A percentile compares a stretch with the other conserved stretches of the same genome.
Conservation (phyloP, 257 asterid genomes). For the Nicotiana noctiflora region DNA sequence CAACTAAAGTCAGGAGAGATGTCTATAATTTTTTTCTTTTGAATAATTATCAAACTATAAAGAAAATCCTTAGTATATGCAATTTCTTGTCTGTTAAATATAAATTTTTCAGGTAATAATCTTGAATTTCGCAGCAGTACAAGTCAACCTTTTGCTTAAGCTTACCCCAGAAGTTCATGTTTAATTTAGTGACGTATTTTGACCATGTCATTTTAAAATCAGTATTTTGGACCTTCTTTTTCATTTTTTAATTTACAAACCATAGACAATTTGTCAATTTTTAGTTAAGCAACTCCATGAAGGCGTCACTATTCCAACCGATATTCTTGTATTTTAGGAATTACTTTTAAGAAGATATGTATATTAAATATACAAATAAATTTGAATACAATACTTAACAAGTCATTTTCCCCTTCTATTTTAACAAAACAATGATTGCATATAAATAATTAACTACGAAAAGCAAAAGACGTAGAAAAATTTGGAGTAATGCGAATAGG, state of each 20-base stretch:
- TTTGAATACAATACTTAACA: no score
- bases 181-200: no score
- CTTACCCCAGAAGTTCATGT: no score
- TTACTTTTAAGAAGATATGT: neutral
- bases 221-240: neutral
- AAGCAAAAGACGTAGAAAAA: neutral
- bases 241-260: neutral
- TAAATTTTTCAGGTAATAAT: no score
- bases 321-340: neutral
- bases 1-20: no score
- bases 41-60: no score
- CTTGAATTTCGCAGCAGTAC: no score
- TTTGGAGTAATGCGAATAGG: neutral
- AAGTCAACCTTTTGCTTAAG: no score
- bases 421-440: neutral
- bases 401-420: neutral
- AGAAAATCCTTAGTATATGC: no score
- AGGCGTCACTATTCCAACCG: neutral
- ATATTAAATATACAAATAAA: neutral
- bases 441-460: neutral
- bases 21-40: no score
- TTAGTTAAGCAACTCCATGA: neutral
- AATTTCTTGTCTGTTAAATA: no score
- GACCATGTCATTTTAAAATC: no score
- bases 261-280: neutral